These are phyloP conservation scores for Luvunga scandens DNA, from an alignment of 345 rosid genomes.

Conservation along the genomic window DNA sequence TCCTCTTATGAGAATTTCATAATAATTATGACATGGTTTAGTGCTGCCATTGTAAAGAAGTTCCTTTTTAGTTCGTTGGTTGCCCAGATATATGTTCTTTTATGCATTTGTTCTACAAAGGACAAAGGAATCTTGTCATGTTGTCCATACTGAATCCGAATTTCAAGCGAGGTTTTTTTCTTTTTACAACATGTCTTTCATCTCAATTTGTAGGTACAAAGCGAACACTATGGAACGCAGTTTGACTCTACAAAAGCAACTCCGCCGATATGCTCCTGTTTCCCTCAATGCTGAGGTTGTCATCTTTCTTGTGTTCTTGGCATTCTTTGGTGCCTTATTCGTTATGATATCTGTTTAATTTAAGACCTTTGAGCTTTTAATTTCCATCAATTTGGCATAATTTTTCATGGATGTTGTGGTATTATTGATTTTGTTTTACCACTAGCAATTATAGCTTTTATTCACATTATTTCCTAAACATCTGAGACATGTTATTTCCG, in stretches of 20 bases:
- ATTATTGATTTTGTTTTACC: not conserved
- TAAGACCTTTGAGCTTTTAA: not conserved
- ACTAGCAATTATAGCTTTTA: not conserved
- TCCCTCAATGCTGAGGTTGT: slow-evolving; percentile 71
- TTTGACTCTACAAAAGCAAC: slow-evolving; percentile 68
- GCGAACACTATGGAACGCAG: slow-evolving; percentile 49
- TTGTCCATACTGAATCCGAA: not conserved
- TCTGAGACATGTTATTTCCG: not conserved
- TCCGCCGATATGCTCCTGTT: slow-evolving; percentile 70
- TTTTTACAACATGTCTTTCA: slow-evolving; percentile 12
- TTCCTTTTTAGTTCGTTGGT: not conserved
- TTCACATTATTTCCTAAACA: not conserved
- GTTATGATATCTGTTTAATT: slow-evolving; percentile 6
- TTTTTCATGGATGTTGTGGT: not conserved
- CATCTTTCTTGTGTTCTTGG: slow-evolving; percentile 13
- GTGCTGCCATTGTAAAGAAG: not conserved
- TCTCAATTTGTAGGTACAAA: slow-evolving; percentile 58
- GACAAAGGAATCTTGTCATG: not conserved
- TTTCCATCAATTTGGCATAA: not conserved
- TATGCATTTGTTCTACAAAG: not conserved
- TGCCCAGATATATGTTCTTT: not conserved
- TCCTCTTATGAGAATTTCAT: not conserved
- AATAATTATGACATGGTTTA: not conserved
- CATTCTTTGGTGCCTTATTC: not conserved
- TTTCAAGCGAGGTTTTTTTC: not conserved